A percentile compares a stretch with the other conserved stretches of the same genome.
These are phyloP conservation scores for Macrolepiota albuminosa DNA, from an alignment of 768 basidiomycete genomes.

Conservation along the genomic window DNA sequence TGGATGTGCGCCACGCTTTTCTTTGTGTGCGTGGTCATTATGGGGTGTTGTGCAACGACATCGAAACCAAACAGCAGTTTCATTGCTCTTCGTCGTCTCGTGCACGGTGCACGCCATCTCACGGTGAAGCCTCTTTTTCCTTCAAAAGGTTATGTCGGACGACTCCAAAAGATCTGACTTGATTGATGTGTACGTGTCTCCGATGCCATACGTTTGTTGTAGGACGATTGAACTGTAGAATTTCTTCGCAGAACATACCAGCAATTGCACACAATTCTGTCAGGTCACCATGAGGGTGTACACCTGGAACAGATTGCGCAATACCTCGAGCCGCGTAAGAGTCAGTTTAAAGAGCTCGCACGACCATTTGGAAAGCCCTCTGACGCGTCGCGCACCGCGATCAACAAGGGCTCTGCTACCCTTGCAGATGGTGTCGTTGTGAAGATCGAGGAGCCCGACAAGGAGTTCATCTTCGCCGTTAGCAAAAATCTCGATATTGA, in stretches of 20 bases:
- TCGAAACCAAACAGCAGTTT: constrained; percentile 2
- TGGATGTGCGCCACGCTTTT: not conserved
- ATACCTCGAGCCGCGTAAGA: constrained; percentile 52
- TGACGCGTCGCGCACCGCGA: constrained; percentile 56
- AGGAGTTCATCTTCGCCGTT: constrained; percentile 66
- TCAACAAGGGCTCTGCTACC: constrained; percentile 64
- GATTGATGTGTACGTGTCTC: constrained; percentile 57
- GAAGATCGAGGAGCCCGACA: constrained; percentile 63
- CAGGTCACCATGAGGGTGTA: constrained; percentile 55
- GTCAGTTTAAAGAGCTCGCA: constrained; percentile 51
- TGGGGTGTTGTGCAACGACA: not conserved
- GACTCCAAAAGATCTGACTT: constrained; percentile 62
- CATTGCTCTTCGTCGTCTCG: not conserved
- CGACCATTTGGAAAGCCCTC: constrained; percentile 69
- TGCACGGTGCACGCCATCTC: not conserved
- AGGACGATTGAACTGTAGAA: not conserved
- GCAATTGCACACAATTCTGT: constrained; percentile 56
- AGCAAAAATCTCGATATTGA: constrained; percentile 74
- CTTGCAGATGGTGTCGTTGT: constrained; percentile 62
- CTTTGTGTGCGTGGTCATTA: not conserved
- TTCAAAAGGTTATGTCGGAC: constrained; percentile 31
- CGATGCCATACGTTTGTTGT: not conserved
- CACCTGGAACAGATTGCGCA: constrained; percentile 54
- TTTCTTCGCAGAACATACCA: constrained; percentile 49
- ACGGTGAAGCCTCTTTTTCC: not conserved